These are phyloP conservation scores for Mortierella sp. DNA, from an alignment of 371 early-diverging fungal species.

Conservation along the genomic window DNA sequence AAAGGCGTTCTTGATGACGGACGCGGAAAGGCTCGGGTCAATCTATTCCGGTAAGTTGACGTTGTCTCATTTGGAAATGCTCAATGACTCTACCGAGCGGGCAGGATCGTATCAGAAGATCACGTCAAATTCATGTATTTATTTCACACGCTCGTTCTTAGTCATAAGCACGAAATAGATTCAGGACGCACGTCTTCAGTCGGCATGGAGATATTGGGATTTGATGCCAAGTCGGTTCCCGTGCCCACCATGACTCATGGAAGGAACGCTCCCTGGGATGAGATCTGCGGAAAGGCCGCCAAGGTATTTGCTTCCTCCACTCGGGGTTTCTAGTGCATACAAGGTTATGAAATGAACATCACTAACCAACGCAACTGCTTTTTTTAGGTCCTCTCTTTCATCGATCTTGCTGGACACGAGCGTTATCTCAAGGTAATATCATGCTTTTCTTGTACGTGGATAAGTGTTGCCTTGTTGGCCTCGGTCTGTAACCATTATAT, in stretches of 20 bases:
- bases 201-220: conserved; percentile 92
- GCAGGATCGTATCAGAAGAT: not conserved
- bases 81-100: not conserved
- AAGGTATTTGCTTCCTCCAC: conserved; percentile 60
- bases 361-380: not conserved
- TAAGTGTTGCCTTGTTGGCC: no score
- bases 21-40: conserved; percentile 91
- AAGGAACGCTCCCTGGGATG: conserved; percentile 84
- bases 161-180: conserved; percentile 95
- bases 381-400: conserved; percentile 77
- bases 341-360: not conserved
- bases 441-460: not conserved
- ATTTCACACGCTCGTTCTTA: conserved; percentile 2
- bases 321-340: not conserved
- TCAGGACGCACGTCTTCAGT: conserved; percentile 93
- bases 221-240: conserved; percentile 75
- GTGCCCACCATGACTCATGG: conserved; percentile 68
- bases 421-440: conserved; percentile 83
- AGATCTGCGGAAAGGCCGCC: conserved; percentile 79
- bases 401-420: conserved; percentile 95
- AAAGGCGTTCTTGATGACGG: conserved; percentile 94
- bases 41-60: conserved; percentile 76
- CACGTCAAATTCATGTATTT: not conserved
- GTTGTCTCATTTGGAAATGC: not conserved
- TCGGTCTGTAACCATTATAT: not conserved